Percentiles rank a stretch among this genome's conserved stretches.
Evolutionary conservation across 768 basidiomycete species (phyloP).

Genomic region (Suillus bovinus): DNA sequence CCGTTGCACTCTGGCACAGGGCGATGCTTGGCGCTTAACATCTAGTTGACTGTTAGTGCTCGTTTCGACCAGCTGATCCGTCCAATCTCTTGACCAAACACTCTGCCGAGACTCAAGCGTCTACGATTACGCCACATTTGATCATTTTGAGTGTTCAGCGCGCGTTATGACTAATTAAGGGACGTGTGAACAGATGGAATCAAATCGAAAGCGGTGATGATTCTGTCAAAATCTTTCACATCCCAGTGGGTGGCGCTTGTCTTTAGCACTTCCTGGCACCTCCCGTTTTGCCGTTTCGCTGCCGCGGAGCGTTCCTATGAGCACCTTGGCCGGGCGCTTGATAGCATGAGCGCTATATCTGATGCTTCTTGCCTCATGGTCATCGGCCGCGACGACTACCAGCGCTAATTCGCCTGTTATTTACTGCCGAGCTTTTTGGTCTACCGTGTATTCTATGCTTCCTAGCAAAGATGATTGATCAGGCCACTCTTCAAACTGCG

Average conservation of each 20-base stretch:
- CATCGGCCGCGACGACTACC: not conserved
- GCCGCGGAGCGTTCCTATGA: not conserved
- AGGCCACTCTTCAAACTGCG: slow-evolving; percentile 1
- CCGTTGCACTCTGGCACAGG: not conserved
- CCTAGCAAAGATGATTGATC: not conserved
- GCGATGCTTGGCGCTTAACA: not conserved
- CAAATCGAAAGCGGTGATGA: not conserved
- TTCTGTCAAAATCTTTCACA: not conserved
- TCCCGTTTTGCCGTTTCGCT: not conserved
- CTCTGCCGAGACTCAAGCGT: not conserved
- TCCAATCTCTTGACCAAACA: not conserved
- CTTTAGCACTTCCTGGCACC: not conserved
- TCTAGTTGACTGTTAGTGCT: no score
- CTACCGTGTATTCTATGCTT: not conserved
- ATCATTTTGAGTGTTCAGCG: not conserved
- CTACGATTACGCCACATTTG: not conserved
- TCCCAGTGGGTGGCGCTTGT: not conserved
- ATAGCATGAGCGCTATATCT: not conserved
- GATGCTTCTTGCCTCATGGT: slow-evolving; percentile 1
- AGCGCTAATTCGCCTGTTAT: not conserved
- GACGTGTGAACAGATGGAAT: not conserved
- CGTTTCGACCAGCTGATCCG: not conserved
- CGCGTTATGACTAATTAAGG: not conserved
- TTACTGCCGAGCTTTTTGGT: not conserved
- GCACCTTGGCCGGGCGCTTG: not conserved